Base-by-base conservation (phyloP, 202 grass and related monocot genomes). In the Digitaria exilis region DNA sequence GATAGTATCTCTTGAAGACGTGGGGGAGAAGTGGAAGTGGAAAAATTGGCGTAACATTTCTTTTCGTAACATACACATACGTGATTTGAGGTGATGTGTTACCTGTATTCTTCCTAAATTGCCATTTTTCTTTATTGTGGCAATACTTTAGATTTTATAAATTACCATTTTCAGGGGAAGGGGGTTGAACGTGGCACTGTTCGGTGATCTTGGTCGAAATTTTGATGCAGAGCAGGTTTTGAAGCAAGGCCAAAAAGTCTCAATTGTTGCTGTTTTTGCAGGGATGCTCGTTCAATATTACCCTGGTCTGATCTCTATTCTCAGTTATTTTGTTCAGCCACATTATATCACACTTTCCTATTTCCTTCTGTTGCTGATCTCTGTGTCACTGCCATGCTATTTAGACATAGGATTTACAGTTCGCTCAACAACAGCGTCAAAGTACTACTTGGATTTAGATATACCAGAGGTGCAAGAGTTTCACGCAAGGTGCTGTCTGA, bases 161-260 rank as follows among this genome's bases (percentile, higher is more conserved):
- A 21, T 54, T 74, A 15, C 69, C 17, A 30, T 74, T 83, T 52
- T 28, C 70, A 83, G 58, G 11, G 81, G 58, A 42, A 46, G 49
- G 1, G 6, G 54, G 15, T 14, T 65, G 31, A n/a, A 8, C 4
- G 32, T 83, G 22, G 8, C 69, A 1, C 24, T 83, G 1, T 75
- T 22, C 21, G 70, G 70, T 9, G 58, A 75, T 42, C 44, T 83
- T 6, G 81, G 44, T 54, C 32, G 5, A 6, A 39, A 42, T 75
- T 83, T 83, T 0, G 6, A 41, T 1, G 58, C 10, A 19, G 58
- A 65, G 21, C 2, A 11, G 11, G 76, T 65, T 5, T 4, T 44
- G n/a, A 65, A 6, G 4, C 76, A 51, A 79, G 29, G 21, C 7
- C n/a, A n/a, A n/a, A n/a, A n/a, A n/a, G n/a, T n/a, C n/a, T n/a